Evolutionary conservation across 2,329 filamentous ascomycete species (phyloP), one percentile per base, ranked within the genome.

Genomic region (Fusarium succisae): DNA sequence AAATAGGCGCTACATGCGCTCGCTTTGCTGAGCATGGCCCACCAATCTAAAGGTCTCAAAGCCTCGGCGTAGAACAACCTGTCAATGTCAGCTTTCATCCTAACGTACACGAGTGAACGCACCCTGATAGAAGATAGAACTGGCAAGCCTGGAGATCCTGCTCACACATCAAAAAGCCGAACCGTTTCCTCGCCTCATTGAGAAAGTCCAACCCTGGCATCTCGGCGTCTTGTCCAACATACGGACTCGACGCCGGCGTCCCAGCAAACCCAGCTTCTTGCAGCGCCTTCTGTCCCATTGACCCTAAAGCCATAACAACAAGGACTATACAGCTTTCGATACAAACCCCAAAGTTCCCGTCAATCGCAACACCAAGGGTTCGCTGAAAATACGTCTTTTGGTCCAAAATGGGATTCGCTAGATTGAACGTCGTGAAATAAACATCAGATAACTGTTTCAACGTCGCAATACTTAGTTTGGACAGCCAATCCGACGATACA

Each of bases 381-480:
- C 69, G 72, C 6, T 73, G 72, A 1, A 74, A 75, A 35, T 75
- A 74, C 1, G 69, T 75, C 60, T 75, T 75, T 2, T 75, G 72
- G 4, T 74, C 72, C 8, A 74, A 12, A 1, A 74, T 75, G 0
- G 72, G 72, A 5, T 61, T 74, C 0, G 72, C 72, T 0, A 74
- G 54, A 2, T 74, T 74, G 1, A 74, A 74, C 0, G 72, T 74
- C 1, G 72, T 63, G 11, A 74, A 74, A 15, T 73, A 74, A 6
- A 74, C 54, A 24, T 75, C 72, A 6, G 72, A 75, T 3, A 74
- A 6, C 20, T 74, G 58, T 5, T 75, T 74, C 4, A 74, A 7
- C 2, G 65, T 73, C 11, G 72, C 56, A 1, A 74, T 58, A 1
- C 72, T 74, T 0, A 74, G 2, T 1, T 65, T 54, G 0, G 69